Percentiles rank a stretch among this genome's conserved stretches.
These are phyloP conservation scores for Trametes punicea DNA, from an alignment of 768 basidiomycete species.

Conservation along the genomic window DNA sequence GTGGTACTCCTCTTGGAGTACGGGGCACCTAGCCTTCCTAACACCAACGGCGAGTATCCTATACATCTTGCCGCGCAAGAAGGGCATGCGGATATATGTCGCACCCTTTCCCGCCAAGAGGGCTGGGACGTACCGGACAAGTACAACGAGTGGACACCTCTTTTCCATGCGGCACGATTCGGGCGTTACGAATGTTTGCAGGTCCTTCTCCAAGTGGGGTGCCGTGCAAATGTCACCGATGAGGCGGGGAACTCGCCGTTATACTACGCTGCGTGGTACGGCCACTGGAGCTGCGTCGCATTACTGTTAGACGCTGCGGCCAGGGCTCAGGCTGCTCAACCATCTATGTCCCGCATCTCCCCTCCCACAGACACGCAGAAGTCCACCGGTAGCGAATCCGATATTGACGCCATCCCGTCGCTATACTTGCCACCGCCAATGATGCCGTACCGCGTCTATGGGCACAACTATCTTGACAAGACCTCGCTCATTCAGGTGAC, in stretches of 20 bases:
- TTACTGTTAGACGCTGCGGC: slow-evolving; percentile 48
- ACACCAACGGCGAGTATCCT: slow-evolving; percentile 95
- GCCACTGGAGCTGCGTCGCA: slow-evolving; percentile 67
- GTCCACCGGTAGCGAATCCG: slow-evolving; percentile 46
- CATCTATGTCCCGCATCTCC: slow-evolving; percentile 25
- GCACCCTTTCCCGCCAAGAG: slow-evolving; percentile 64
- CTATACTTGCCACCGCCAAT: slow-evolving; percentile 97
- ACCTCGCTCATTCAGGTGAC: slow-evolving; percentile 83
- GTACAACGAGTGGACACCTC: slow-evolving; percentile 97
- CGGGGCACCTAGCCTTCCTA: slow-evolving; percentile 76
- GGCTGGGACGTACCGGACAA: slow-evolving; percentile 91
- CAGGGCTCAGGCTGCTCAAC: slow-evolving; percentile 20
- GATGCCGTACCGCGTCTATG: slow-evolving; percentile 96
- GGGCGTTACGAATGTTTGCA: slow-evolving; percentile 72
- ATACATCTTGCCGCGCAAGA: slow-evolving; percentile 94
- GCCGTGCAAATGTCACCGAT: slow-evolving; percentile 71
- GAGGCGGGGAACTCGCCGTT: slow-evolving; percentile 82
- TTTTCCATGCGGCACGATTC: slow-evolving; percentile 91
- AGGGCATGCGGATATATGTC: slow-evolving; percentile 85
- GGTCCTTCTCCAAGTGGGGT: slow-evolving; percentile 77
- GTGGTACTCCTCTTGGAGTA: slow-evolving; percentile 72
- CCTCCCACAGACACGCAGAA: slow-evolving; percentile 23
- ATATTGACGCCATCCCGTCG: slow-evolving; percentile 90
- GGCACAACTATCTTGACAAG: slow-evolving; percentile 91
- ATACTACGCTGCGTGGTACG: slow-evolving; percentile 97